Conservation (phyloP, 768 basidiomycete genomes). For the Lenzites betulinus region DNA sequence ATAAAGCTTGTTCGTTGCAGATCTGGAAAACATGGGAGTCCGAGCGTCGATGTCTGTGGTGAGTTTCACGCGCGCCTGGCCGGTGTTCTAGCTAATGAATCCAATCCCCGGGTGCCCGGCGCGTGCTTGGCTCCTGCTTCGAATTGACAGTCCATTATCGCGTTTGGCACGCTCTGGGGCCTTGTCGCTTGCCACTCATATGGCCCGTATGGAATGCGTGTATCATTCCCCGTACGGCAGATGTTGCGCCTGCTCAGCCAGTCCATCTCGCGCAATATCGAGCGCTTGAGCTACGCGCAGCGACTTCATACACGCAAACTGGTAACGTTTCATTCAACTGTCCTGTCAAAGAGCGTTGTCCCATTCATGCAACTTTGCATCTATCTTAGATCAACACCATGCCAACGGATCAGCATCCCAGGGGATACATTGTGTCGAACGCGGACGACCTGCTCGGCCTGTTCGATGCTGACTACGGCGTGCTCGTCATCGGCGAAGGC, state of each 20-base stretch:
- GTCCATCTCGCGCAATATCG: slow-evolving; percentile 78
- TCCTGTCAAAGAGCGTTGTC: neutral
- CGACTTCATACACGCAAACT: slow-evolving; percentile 75
- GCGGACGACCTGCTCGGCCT: slow-evolving; percentile 75
- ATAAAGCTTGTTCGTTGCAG: slow-evolving; percentile 33
- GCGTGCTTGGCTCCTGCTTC: neutral
- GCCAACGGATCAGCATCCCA: slow-evolving; percentile 65
- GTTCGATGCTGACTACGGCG: slow-evolving; percentile 79
- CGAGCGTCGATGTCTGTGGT: slow-evolving; percentile 86
- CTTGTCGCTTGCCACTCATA: slow-evolving; percentile 80
- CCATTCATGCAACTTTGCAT: neutral
- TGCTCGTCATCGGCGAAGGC: slow-evolving; percentile 71
- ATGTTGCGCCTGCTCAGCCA: slow-evolving; percentile 80
- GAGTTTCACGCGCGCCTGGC: slow-evolving; percentile 29
- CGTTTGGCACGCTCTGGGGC: slow-evolving; percentile 81
- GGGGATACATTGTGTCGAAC: slow-evolving; percentile 79
- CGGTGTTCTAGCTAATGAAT: neutral
- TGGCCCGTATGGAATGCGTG: slow-evolving; percentile 76
- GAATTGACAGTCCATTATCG: slow-evolving; percentile 65
- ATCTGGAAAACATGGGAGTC: slow-evolving; percentile 80
- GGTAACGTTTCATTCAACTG: slow-evolving; percentile 40
- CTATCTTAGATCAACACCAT: slow-evolving; percentile 66
- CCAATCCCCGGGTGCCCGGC: neutral
- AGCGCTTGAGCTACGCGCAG: slow-evolving; percentile 75
- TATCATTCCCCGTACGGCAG: slow-evolving; percentile 82